Percentiles rank a stretch among this genome's conserved stretches.
Conservation (phyloP, 2,329 filamentous ascomycete species). For the Zymoseptoria pseudotritici region DNA sequence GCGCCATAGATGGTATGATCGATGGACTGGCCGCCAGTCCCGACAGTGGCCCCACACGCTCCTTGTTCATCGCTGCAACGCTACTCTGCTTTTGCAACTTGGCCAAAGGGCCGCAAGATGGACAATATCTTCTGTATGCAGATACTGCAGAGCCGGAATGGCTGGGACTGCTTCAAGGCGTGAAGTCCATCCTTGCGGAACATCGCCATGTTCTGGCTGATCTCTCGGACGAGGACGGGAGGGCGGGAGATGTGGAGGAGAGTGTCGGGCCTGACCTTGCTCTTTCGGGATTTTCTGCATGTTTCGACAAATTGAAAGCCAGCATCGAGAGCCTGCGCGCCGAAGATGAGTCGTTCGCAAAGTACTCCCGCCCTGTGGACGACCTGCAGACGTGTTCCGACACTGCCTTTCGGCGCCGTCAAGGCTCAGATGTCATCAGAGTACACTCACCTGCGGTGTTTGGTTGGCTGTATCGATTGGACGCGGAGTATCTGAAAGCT, state of each 20-base stretch:
- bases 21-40: constrained; percentile 1
- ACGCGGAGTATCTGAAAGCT: constrained; percentile 9
- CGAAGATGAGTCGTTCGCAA: constrained; percentile 10
- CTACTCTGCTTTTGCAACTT: constrained; percentile 13
- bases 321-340: constrained; percentile 10
- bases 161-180: constrained; percentile 12
- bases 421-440: neutral
- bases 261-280: constrained; percentile 3
- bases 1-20: constrained; percentile 14
- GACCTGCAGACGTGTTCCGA: constrained; percentile 5
- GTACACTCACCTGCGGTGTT: constrained; percentile 7
- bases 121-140: constrained; percentile 13
- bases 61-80: constrained; percentile 11
- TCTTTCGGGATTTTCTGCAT: constrained; percentile 4
- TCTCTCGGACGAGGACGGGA: neutral
- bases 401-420: constrained; percentile 2
- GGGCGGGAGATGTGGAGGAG: neutral
- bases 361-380: constrained; percentile 11
- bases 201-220: constrained; percentile 1
- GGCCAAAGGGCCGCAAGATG: constrained; percentile 13
- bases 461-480: constrained; percentile 11
- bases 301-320: constrained; percentile 4
- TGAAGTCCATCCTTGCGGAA: constrained; percentile 9
- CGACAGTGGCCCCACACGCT: neutral
- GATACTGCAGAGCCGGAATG: constrained; percentile 11